Evolutionary conservation across 345 rosid species (phyloP), one percentile per base, ranked within the genome.

Genomic region (Salix koriyanagi): DNA sequence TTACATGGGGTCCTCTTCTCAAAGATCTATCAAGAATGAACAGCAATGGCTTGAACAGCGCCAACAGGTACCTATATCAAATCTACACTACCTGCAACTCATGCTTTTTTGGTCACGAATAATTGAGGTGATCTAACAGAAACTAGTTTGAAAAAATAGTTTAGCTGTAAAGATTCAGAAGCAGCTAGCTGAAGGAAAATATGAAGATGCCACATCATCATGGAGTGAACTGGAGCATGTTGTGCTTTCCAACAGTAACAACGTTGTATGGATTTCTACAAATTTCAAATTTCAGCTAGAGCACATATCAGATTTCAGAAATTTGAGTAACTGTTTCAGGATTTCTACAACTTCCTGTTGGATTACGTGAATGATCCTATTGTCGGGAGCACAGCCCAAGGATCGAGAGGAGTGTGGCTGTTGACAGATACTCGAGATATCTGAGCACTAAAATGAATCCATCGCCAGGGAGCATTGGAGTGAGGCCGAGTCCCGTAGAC

Each of bases 1-100:
- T 84, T n/a, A 74, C 90, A 26, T 82, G 86, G 87, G 88, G 83
- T 42, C 88, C 90, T 56, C 80, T 85, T 36, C 85, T 87, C 18
- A 85, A 80, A 64, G 88, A 85, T 72, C 46, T 80, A n/a, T 87
- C 87, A 2, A 78, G 87, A 52, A 75, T 87, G 48, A 76, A 70
- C 52, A 64, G 69, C 64, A 54, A 19, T 5, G 87, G 85, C 1
- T 74, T 85, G 48, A 80, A 74, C 44, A 73, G 66, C 28, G 80
- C 87, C 12, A 80, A 80, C 71, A 85, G 88, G 86, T 86, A 16
- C 14, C 19, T 11, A 8, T 11, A 8, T 23, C 30, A 26, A 62
- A 28, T 32, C 66, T 26, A 4, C 12, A 41, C 13, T 41, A 41
- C 44, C 44, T 10, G 13, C 44, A 10, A n/a, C 30, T 23, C 25